A percentile compares a stretch with the other conserved stretches of the same genome.
phyloP scores from a whole-genome alignment of 805 yeast species.

The Metschnikowia arizonensis region DNA sequence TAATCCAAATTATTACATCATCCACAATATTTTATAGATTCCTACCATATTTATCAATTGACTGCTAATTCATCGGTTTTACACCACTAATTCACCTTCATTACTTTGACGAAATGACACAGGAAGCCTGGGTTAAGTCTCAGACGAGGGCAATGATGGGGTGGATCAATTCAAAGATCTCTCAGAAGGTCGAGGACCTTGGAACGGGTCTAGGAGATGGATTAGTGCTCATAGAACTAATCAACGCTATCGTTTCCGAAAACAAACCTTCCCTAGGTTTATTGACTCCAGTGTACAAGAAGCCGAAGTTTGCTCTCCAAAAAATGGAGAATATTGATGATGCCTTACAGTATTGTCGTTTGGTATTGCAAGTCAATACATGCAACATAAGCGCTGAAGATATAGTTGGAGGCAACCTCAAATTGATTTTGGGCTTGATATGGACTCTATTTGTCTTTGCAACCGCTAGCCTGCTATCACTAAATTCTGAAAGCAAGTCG shows the following conservation, averaged over 20 bases:
- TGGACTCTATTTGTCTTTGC: constrained; percentile 47
- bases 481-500: constrained; percentile 23
- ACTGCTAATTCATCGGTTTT: neutral
- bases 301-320: constrained; percentile 43
- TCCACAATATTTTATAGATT: neutral
- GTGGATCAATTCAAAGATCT: constrained; percentile 45
- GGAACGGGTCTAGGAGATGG: constrained; percentile 40
- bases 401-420: constrained; percentile 45
- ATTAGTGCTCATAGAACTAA: constrained; percentile 32
- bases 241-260: constrained; percentile 27
- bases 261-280: constrained; percentile 20
- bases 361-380: constrained; percentile 37
- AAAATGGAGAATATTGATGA: constrained; percentile 45
- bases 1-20: neutral
- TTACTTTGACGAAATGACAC: constrained; percentile 6
- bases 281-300: constrained; percentile 29
- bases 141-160: constrained; percentile 48
- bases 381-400: constrained; percentile 47
- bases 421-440: constrained; percentile 44
- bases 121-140: constrained; percentile 35
- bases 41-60: neutral
- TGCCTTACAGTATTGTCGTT: constrained; percentile 38
- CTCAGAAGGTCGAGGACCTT: constrained; percentile 20
- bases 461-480: constrained; percentile 25
- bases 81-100: neutral